These are phyloP conservation scores for Macrolepiota dolichaula DNA, from an alignment of 768 basidiomycete genomes.

Conservation along the genomic window DNA sequence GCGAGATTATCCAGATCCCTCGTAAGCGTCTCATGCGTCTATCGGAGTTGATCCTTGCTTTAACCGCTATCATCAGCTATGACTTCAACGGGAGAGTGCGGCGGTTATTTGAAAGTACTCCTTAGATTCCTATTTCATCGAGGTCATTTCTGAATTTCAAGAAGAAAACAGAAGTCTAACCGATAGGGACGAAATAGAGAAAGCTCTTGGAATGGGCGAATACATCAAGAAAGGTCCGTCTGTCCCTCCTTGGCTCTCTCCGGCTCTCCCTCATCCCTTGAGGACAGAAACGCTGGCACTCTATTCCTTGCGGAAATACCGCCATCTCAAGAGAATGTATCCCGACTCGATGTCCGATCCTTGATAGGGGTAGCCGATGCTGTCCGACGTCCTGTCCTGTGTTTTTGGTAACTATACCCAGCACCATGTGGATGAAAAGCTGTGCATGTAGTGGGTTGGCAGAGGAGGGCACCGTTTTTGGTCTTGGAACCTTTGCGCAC, in stretches of 20 bases:
- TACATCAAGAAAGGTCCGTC: slow-evolving; percentile 81
- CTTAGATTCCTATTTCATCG: neutral
- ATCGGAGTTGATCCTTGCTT: slow-evolving; percentile 2
- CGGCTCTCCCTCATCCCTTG: neutral
- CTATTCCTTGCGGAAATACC: slow-evolving; percentile 80
- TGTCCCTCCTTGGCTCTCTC: neutral
- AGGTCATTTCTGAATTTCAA: slow-evolving; percentile 2
- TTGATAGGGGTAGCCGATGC: slow-evolving; percentile 9
- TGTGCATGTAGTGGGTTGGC: neutral
- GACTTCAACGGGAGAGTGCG: slow-evolving; percentile 75
- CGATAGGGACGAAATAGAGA: slow-evolving; percentile 71
- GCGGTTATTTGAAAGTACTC: slow-evolving; percentile 66
- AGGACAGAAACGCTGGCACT: slow-evolving; percentile 75
- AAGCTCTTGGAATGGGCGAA: slow-evolving; percentile 69
- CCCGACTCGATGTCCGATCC: slow-evolving; percentile 30
- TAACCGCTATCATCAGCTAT: slow-evolving; percentile 39
- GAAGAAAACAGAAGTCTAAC: slow-evolving; percentile 67
- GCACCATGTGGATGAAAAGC: neutral
- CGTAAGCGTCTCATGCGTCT: slow-evolving; percentile 48
- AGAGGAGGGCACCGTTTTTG: neutral
- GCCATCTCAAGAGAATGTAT: slow-evolving; percentile 75
- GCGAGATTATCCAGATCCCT: slow-evolving; percentile 78
- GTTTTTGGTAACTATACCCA: neutral
- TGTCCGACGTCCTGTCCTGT: neutral
- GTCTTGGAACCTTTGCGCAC: slow-evolving; percentile 2